Base-by-base conservation (phyloP, 106 monocot species). In the Acanthochlamys bracteata region DNA sequence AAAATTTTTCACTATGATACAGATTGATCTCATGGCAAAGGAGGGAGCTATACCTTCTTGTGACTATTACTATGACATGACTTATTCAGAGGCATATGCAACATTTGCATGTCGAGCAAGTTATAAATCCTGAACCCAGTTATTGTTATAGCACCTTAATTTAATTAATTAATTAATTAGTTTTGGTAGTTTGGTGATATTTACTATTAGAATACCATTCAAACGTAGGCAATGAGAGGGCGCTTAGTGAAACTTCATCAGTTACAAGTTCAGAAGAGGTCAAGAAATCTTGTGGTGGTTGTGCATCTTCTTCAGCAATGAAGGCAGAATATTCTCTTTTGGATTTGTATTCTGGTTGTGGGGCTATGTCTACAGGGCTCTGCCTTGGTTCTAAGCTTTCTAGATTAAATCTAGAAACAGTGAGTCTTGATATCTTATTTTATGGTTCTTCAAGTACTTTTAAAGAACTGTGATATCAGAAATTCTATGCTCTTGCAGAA, bases 361-460 rank as follows among this genome's bases (percentile, higher is more conserved):
- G 89, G 3, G 89, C 83, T 9, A 89, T 89, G 89, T 89, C 89
- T 0, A 89, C 89, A 1, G 89, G 89, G 2, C 40, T 89, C 2
- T 89, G 89, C 60, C 55, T 76, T 25, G 89, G 89, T 25, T 78
- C 89, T 2, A 70, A 76, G 13, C 47, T 82, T 7, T 59, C 73
- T 47, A 76, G 89, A 7, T 14, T 75, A 39, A 68, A 74, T 39
- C 64, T 89, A 3, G 69, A 79, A 42, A 84, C 89, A 10, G 84
- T 89, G 67, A 59, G 72, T 64, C 41, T 20, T 61, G 0, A 39
- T 25, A 19, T 49, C 20, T 19, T 19, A 46, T 24, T 20, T 10
- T 10, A n/a, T n/a, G n/a, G n/a, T n/a, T n/a, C n/a, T n/a, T n/a
- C n/a, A n/a, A n/a, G n/a, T n/a, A n/a, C n/a, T n/a, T n/a, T n/a